Evolutionary conservation across 2,329 filamentous ascomycete species (phyloP).

Genomic region (Colletotrichum truncatum): DNA sequence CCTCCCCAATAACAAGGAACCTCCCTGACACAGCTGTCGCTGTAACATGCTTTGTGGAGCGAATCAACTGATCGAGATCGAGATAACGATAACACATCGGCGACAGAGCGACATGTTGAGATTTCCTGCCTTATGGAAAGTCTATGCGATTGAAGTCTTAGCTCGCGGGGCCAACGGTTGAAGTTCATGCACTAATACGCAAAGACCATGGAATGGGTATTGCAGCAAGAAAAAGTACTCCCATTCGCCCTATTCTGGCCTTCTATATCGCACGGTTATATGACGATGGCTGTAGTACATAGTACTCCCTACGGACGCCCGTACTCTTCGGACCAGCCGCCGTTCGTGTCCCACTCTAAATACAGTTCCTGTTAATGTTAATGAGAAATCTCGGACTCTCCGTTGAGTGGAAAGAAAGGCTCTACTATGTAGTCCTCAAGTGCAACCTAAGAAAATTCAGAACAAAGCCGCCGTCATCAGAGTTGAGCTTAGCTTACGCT

Average conservation of each 20-base stretch:
- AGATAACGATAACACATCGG: conserved; percentile 23
- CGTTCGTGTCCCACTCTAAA: conserved; percentile 11
- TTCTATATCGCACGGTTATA: too few relatives aligned
- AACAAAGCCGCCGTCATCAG: not conserved
- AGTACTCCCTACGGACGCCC: too few relatives aligned
- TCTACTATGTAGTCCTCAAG: not conserved
- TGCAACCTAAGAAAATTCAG: too few relatives aligned
- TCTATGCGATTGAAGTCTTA: conserved; percentile 4
- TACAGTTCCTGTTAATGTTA: not conserved
- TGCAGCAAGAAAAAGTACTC: too few relatives aligned
- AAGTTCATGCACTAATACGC: conserved; percentile 13
- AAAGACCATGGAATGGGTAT: not conserved
- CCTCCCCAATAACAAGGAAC: not conserved
- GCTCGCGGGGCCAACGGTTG: not conserved
- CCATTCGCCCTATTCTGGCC: too few relatives aligned
- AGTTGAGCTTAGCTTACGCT: not conserved
- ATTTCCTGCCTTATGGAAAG: not conserved
- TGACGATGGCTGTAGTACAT: too few relatives aligned
- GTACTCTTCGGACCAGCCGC: conserved; percentile 13
- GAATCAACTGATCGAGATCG: conserved; percentile 4
- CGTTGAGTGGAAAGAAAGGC: not conserved
- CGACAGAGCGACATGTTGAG: not conserved
- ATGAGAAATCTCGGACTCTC: conserved; percentile 7
- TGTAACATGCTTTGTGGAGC: not conserved
- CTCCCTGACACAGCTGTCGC: not conserved